Evolutionary conservation across 305 asterid genomes (phyloP).

Genomic region (Plantago lanceolata): DNA sequence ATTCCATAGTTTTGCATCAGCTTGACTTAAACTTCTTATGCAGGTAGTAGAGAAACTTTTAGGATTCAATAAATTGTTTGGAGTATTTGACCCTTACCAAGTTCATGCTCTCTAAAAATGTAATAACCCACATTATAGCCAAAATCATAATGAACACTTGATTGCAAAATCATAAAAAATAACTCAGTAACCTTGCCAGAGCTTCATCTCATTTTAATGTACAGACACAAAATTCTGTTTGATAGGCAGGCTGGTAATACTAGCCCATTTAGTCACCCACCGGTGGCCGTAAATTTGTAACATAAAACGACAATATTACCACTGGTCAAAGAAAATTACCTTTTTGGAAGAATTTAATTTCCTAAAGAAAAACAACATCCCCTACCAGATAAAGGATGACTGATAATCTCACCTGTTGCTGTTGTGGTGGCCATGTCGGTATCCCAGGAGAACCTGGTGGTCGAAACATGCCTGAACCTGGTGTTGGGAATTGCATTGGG

Average conservation of each 20-base stretch:
- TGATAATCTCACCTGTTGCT: slow-evolving; percentile 58
- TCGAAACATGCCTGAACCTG: slow-evolving; percentile 50
- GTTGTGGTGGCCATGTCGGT: slow-evolving; percentile 73
- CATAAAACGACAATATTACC: not conserved
- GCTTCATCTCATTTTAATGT: not conserved
- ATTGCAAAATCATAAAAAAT: too few species aligned
- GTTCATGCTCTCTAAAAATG: too few species aligned
- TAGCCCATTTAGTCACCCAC: slow-evolving; percentile 8
- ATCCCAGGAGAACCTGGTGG: slow-evolving; percentile 61
- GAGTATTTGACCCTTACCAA: too few species aligned
- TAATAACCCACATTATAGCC: too few species aligned
- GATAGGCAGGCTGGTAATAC: slow-evolving; percentile 6
- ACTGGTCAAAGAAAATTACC: not conserved
- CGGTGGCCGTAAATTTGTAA: not conserved
- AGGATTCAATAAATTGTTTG: too few species aligned
- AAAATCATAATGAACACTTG: too few species aligned
- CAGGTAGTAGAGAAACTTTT: too few species aligned
- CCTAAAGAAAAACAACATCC: slow-evolving; percentile 4
- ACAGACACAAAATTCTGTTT: not conserved
- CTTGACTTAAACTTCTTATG: too few species aligned
- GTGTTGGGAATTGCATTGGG: slow-evolving; percentile 60
- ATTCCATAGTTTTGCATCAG: not conserved
- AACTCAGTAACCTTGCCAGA: not conserved
- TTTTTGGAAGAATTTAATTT: not conserved
- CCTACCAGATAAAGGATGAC: slow-evolving; percentile 7